Percentiles rank a stretch among this genome's conserved stretches.
phyloP scores from a whole-genome alignment of 1,284 basidiomycete species.

The Boletus subluridellus region DNA sequence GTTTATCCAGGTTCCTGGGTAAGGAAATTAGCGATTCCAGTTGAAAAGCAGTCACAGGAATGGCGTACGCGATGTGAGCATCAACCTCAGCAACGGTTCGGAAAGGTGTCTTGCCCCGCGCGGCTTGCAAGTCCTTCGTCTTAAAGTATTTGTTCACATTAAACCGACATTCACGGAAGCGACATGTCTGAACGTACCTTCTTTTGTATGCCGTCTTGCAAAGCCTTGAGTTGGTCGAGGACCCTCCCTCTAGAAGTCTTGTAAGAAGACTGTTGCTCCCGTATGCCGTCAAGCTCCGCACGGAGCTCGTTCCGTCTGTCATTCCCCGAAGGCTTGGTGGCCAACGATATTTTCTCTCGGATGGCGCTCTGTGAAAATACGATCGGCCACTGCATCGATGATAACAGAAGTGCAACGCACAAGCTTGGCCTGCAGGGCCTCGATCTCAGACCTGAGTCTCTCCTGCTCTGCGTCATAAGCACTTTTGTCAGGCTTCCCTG shows the following conservation, averaged over 20 bases:
- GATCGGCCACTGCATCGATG: not conserved
- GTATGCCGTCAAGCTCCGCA: conserved; percentile 79
- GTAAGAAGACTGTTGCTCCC: conserved; percentile 75
- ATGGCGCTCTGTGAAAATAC: conserved; percentile 58
- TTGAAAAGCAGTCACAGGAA: not conserved
- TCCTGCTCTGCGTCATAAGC: conserved; percentile 82
- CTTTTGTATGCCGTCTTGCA: conserved; percentile 80
- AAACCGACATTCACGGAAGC: not conserved
- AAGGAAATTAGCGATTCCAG: conserved; percentile 5
- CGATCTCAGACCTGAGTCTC: conserved; percentile 78
- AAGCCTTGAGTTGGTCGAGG: conserved; percentile 76
- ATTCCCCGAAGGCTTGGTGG: conserved; percentile 59
- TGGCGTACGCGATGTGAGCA: conserved; percentile 72
- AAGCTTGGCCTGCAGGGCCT: conserved; percentile 72
- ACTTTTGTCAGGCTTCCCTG: conserved; percentile 76
- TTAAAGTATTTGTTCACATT: conserved; percentile 32
- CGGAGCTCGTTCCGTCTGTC: conserved; percentile 75
- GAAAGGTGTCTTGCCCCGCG: conserved; percentile 79
- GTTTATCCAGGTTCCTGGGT: conserved; percentile 75
- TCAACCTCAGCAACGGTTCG: conserved; percentile 89
- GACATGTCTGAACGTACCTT: conserved; percentile 56
- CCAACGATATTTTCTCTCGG: conserved; percentile 72
- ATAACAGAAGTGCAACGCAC: conserved; percentile 48
- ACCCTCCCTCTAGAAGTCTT: conserved; percentile 77
- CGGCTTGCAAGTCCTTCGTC: conserved; percentile 87